Evolutionary conservation across 2,329 filamentous ascomycete species (phyloP).

Genomic region (Penicillium sp.): DNA sequence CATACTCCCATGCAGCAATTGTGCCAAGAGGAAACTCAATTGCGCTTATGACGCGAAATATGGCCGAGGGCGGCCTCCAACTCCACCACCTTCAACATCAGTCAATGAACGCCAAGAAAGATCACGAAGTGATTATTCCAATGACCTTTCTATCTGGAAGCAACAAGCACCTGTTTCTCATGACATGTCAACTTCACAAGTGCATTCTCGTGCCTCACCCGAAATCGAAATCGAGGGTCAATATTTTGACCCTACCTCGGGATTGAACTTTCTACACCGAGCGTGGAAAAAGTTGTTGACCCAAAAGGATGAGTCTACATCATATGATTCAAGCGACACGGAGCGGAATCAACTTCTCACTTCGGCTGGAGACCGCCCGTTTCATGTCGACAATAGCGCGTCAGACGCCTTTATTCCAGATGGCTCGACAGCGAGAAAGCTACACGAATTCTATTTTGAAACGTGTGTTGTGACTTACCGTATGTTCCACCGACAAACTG

Average conservation of each 20-base stretch:
- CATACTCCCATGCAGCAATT: constrained; percentile 48
- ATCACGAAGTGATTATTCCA: neutral
- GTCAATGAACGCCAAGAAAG: neutral
- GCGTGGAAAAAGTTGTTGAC: constrained; percentile 17
- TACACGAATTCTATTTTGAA: constrained; percentile 14
- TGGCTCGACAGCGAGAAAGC: neutral
- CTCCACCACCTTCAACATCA: constrained; percentile 6
- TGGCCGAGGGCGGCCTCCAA: constrained; percentile 11
- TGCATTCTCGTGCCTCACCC: constrained; percentile 17
- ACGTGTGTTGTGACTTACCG: constrained; percentile 17
- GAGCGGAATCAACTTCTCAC: constrained; percentile 14
- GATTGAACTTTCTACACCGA: constrained; percentile 20
- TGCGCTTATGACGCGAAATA: constrained; percentile 15
- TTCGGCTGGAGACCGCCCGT: constrained; percentile 40
- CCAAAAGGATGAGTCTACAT: neutral
- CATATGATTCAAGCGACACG: neutral
- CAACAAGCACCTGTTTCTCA: neutral
- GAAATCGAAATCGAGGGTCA: constrained; percentile 18
- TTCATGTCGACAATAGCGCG: constrained; percentile 42
- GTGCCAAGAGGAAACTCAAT: constrained; percentile 8
- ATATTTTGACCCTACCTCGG: constrained; percentile 22
- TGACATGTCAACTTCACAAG: neutral
- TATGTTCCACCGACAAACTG: constrained; percentile 12
- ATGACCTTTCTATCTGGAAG: neutral
- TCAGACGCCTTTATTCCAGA: constrained; percentile 19